phyloP scores from a whole-genome alignment of 108 stramenopile species.

The Discostella stelligeroides region DNA sequence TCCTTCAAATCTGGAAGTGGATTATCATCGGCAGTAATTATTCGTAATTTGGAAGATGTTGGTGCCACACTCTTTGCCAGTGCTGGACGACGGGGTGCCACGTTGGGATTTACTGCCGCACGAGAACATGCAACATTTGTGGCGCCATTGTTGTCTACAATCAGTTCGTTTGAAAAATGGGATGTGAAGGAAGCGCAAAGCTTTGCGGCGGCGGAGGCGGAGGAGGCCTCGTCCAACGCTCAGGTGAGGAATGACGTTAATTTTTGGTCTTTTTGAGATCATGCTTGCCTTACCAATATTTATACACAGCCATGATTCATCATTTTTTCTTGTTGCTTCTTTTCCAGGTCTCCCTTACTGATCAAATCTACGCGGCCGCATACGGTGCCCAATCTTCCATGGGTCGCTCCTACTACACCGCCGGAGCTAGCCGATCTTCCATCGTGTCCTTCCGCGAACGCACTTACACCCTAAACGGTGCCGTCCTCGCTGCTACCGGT shows the following conservation, averaged over 20 bases:
- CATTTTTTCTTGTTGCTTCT: not conserved
- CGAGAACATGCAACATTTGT: conserved; percentile 71
- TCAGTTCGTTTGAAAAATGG: conserved; percentile 86
- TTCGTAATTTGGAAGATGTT: conserved; percentile 75
- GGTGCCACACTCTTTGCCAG: conserved; percentile 73
- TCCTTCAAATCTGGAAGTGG: conserved; percentile 83
- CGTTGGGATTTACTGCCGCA: conserved; percentile 80
- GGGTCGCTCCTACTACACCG: conserved; percentile 77
- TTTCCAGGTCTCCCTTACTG: conserved; percentile 68
- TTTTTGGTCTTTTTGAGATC: conserved; percentile 4
- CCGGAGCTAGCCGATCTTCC: conserved; percentile 53
- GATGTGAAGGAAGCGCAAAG: conserved; percentile 82
- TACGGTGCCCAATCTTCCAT: conserved; percentile 80
- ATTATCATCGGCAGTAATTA: conserved; percentile 68
- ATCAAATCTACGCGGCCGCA: conserved; percentile 83
- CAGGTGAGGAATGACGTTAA: conserved; percentile 37
- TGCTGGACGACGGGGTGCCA: conserved; percentile 69
- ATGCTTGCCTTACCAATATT: too few relatives aligned
- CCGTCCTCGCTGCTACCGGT: conserved; percentile 83
- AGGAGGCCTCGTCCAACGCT: conserved; percentile 69
- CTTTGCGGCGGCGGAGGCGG: conserved; percentile 60
- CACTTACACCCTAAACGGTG: conserved; percentile 79
- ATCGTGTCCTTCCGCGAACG: conserved; percentile 71
- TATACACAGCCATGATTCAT: too few relatives aligned
- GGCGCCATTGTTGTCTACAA: conserved; percentile 65